phyloP scores from a whole-genome alignment of 2,329 filamentous ascomycete species.

The Colletotrichum spinosum region DNA sequence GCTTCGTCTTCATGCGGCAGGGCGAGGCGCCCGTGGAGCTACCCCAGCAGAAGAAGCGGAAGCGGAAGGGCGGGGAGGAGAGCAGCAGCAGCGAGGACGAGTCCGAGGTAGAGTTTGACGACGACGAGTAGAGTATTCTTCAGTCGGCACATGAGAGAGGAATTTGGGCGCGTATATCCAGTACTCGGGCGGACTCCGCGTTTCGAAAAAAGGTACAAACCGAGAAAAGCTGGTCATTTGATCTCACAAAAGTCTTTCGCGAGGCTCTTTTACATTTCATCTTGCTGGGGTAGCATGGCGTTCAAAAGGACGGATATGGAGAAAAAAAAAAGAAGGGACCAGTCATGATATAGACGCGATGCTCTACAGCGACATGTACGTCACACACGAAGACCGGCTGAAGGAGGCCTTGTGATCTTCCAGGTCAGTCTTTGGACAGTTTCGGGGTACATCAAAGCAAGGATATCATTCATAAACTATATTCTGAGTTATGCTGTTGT shows the following conservation, averaged over 20 bases:
- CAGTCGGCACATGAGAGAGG: too few species aligned
- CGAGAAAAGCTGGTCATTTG: too few species aligned
- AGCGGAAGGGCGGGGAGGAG: slow-evolving; percentile 46
- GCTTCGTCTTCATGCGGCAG: slow-evolving; percentile 72
- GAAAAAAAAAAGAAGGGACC: not conserved
- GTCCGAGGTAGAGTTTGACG: slow-evolving; percentile 44
- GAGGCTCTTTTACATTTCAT: not conserved
- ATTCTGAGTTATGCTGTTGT: slow-evolving; percentile 13
- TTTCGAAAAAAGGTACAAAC: too few species aligned
- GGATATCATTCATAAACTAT: not conserved
- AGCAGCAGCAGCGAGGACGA: slow-evolving; percentile 42
- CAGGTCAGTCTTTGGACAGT: not conserved
- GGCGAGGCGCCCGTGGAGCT: slow-evolving; percentile 55
- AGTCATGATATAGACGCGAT: not conserved
- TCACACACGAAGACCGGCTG: too few species aligned
- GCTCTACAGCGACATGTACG: not conserved
- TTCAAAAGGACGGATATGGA: slow-evolving; percentile 14
- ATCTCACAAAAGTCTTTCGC: too few species aligned
- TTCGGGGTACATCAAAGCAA: not conserved
- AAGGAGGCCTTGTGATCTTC: too few species aligned
- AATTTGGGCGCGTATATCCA: too few species aligned
- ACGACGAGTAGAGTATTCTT: slow-evolving; percentile 20
- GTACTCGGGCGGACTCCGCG: too few species aligned
- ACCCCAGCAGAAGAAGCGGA: slow-evolving; percentile 45
- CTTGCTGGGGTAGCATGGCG: slow-evolving; percentile 27